Conservation (phyloP, 2,329 filamentous ascomycete genomes). For the Metarhizium album region DNA sequence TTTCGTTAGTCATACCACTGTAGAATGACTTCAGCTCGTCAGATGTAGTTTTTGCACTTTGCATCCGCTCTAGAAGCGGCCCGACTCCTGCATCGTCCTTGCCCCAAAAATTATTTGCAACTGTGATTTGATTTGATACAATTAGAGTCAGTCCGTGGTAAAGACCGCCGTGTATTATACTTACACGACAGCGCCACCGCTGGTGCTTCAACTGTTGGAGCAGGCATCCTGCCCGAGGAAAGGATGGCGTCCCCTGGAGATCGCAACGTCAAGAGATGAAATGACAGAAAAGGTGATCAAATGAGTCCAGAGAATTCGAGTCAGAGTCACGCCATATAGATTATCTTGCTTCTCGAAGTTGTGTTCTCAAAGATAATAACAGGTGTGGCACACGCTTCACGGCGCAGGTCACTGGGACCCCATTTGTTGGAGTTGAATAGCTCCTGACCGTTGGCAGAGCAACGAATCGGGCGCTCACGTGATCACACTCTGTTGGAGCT, state of each 20-base stretch:
- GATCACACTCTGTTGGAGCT: slow-evolving; percentile 9
- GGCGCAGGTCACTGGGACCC: background rate
- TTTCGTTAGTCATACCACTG: slow-evolving; percentile 41
- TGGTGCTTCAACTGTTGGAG: slow-evolving; percentile 49
- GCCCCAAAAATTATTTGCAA: slow-evolving; percentile 99
- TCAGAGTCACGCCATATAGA: background rate
- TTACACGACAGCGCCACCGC: slow-evolving; percentile 59
- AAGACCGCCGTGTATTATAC: slow-evolving; percentile 9
- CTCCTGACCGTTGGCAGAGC: slow-evolving; percentile 10
- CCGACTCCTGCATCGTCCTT: slow-evolving; percentile 95
- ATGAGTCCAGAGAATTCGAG: background rate
- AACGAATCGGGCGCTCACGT: slow-evolving; percentile 14
- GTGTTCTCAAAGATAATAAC: background rate
- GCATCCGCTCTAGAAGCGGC: slow-evolving; percentile 89
- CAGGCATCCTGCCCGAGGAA: slow-evolving; percentile 40
- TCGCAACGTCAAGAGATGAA: background rate
- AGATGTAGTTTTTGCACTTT: slow-evolving; percentile 83
- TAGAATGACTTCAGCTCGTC: slow-evolving; percentile 94
- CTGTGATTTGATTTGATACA: slow-evolving; percentile 28
- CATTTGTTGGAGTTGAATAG: slow-evolving; percentile 1
- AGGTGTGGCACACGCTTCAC: background rate
- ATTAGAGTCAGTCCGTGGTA: background rate
- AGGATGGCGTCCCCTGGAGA: background rate
- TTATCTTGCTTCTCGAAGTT: background rate
- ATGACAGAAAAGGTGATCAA: background rate